phyloP scores from a whole-genome alignment of 345 rosid genomes.

The Camelina laxa region DNA sequence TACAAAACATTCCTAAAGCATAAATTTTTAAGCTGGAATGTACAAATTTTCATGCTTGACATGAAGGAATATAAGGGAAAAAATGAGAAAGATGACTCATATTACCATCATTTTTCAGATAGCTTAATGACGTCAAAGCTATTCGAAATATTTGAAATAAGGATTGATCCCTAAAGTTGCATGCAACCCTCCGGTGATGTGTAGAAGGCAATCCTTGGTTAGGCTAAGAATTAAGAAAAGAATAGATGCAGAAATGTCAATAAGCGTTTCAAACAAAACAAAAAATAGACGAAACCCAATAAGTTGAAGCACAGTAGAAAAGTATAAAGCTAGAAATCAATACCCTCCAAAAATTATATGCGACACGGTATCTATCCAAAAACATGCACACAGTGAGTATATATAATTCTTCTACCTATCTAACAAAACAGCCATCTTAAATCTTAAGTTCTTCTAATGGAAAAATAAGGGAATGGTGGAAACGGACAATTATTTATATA shows the following conservation, averaged over 20 bases:
- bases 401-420: background rate
- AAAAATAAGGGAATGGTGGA: background rate
- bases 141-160: conserved; percentile 93
- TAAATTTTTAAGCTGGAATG: conserved; percentile 11
- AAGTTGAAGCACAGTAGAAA: background rate
- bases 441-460: background rate
- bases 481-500: conserved; percentile 18
- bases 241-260: conserved; percentile 41
- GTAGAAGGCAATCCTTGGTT: conserved; percentile 82
- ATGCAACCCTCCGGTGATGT: conserved; percentile 88
- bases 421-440: conserved; percentile 6
- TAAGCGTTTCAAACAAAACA: conserved; percentile 1
- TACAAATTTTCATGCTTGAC: conserved; percentile 14
- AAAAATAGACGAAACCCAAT: background rate
- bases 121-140: conserved; percentile 83
- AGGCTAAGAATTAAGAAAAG: conserved; percentile 58
- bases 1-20: conserved; percentile 19
- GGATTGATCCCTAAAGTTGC: conserved; percentile 92
- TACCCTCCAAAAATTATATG: background rate
- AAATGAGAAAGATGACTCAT: conserved; percentile 17
- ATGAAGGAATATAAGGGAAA: conserved; percentile 16
- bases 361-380: conserved; percentile 12
- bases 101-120: conserved; percentile 94
- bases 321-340: background rate
- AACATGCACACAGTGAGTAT: background rate